Evolutionary conservation across 2,329 filamentous ascomycete species (phyloP).

Genomic region (Mycosphaerella arachidis): DNA sequence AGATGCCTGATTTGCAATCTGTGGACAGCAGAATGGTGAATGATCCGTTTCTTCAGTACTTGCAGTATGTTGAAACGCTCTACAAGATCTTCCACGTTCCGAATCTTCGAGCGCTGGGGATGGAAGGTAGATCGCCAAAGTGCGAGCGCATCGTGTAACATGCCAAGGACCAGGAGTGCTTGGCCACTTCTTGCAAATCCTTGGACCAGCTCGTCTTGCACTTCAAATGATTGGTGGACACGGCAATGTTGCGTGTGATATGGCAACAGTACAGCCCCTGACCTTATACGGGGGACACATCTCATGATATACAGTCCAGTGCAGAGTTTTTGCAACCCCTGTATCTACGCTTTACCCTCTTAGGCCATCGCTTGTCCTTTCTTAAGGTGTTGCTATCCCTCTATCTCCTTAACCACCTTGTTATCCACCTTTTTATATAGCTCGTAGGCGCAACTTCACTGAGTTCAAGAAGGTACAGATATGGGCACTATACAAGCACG

Average conservation of each 20-base stretch:
- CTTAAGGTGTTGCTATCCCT: too few relatives aligned
- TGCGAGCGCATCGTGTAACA: background rate
- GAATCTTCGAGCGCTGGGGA: background rate
- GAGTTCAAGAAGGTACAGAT: too few relatives aligned
- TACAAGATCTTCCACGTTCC: conserved; percentile 1
- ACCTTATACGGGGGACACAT: background rate
- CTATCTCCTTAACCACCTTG: too few relatives aligned
- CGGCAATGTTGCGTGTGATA: background rate
- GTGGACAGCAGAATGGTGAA: background rate
- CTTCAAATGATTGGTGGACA: background rate
- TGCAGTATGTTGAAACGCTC: background rate
- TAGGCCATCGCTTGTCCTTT: too few relatives aligned
- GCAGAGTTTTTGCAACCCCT: too few relatives aligned
- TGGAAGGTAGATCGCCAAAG: background rate
- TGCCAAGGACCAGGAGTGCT: background rate
- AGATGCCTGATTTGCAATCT: background rate
- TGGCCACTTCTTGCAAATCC: background rate
- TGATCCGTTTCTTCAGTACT: background rate
- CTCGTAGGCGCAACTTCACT: too few relatives aligned
- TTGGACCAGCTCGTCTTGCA: background rate
- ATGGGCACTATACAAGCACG: too few relatives aligned
- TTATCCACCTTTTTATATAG: too few relatives aligned
- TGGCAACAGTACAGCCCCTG: background rate
- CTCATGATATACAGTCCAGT: background rate
- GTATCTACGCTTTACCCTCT: too few relatives aligned